phyloP scores from a whole-genome alignment of 2,329 filamentous ascomycete species.

The Paracorniculantispora psalliotae region DNA sequence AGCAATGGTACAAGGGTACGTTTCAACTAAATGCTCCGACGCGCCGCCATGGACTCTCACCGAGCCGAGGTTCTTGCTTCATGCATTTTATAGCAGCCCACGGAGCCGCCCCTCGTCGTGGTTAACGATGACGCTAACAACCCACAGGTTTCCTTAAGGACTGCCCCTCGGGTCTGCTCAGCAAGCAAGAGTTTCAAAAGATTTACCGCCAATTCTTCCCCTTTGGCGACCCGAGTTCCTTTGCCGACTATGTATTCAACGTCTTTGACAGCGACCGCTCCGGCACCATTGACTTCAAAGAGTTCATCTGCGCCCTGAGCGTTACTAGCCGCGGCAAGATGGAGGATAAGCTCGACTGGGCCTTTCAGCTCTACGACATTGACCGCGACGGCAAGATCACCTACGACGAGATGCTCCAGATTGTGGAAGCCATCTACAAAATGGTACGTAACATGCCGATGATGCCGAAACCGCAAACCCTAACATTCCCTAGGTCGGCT shows the following conservation, averaged over 20 bases:
- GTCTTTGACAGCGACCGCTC: conserved; percentile 98
- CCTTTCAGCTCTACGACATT: conserved; percentile 98
- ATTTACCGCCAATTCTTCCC: conserved; percentile 99
- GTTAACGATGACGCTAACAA: too few species aligned
- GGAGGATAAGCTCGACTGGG: conserved; percentile 99
- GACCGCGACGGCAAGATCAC: conserved; percentile 98
- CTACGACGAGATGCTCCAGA: conserved; percentile 98
- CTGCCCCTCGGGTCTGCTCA: conserved; percentile 93
- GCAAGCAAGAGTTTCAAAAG: conserved; percentile 98
- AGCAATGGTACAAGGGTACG: conserved; percentile 99
- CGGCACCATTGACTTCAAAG: conserved; percentile 97
- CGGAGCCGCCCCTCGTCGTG: too few species aligned
- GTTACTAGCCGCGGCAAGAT: conserved; percentile 97
- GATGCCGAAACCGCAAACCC: too few species aligned
- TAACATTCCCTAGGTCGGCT: conserved; percentile 67
- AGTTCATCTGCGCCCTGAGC: conserved; percentile 97
- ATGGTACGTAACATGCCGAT: conserved; percentile 66
- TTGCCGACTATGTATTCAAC: conserved; percentile 98
- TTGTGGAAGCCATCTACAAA: conserved; percentile 99
- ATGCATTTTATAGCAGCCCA: too few species aligned
- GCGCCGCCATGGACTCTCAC: too few species aligned
- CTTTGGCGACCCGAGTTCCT: conserved; percentile 93
- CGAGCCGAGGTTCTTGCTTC: too few species aligned
- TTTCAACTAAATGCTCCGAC: too few species aligned
- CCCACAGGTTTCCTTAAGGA: conserved; percentile 88